Conservation (phyloP, 345 rosid species). For the Eucalyptus tenuipes region DNA sequence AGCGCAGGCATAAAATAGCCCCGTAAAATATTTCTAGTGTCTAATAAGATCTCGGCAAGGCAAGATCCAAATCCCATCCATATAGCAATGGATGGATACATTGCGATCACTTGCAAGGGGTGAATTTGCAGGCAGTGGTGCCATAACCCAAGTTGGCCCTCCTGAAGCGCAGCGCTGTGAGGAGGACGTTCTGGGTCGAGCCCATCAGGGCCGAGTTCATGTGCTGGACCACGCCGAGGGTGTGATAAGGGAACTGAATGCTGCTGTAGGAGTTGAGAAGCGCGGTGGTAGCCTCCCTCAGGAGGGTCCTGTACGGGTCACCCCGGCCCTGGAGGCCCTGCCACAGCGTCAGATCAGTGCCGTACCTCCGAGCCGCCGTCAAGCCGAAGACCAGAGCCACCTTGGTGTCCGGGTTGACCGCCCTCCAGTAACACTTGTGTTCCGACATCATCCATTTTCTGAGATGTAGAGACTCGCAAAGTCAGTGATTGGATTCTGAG, state of each 20-base stretch:
- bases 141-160: conserved; percentile 57
- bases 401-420: conserved; percentile 45
- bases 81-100: background rate
- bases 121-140: conserved; percentile 25
- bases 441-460: conserved; percentile 66
- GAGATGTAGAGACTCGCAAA: background rate
- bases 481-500: background rate
- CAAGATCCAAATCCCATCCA: background rate
- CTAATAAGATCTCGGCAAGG: background rate
- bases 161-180: conserved; percentile 48
- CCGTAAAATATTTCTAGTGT: background rate
- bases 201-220: conserved; percentile 57
- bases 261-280: conserved; percentile 79
- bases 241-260: conserved; percentile 40
- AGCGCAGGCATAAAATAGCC: background rate
- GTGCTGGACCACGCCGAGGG: conserved; percentile 28
- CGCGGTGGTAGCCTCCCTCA: conserved; percentile 73
- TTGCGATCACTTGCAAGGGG: background rate
- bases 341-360: conserved; percentile 48
- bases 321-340: conserved; percentile 60
- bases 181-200: conserved; percentile 34
- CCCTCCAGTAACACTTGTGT: conserved; percentile 78
- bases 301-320: conserved; percentile 61
- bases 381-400: conserved; percentile 61
- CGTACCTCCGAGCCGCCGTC: conserved; percentile 40